Evolutionary conservation across 257 asterid species (phyloP).

Genomic region (Datura wrightii): DNA sequence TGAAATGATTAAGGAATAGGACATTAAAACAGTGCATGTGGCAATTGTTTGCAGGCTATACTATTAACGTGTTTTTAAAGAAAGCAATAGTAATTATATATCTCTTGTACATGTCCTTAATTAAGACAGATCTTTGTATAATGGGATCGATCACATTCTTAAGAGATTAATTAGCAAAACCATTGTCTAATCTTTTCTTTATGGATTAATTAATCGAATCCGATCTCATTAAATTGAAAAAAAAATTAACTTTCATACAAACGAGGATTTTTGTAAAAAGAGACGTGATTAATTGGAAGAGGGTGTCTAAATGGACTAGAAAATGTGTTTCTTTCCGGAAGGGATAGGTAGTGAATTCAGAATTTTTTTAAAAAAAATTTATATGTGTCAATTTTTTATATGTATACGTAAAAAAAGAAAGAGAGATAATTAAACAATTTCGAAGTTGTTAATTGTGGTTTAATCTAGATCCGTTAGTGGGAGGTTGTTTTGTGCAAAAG

Average conservation of each 20-base stretch:
- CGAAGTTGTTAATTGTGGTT: too few species aligned
- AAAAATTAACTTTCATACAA: not conserved
- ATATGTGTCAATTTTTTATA: too few species aligned
- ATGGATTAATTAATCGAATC: not conserved
- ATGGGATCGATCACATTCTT: conserved; percentile 25
- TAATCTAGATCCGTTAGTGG: too few species aligned
- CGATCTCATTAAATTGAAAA: not conserved
- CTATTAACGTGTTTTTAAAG: conserved; percentile 26
- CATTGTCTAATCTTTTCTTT: not conserved
- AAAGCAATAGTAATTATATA: not conserved
- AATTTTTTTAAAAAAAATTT: too few species aligned
- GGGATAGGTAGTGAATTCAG: not conserved
- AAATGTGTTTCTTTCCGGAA: not conserved
- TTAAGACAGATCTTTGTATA: conserved; percentile 25
- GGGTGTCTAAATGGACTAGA: not conserved
- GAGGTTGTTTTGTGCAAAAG: not conserved
- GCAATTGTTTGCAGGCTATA: conserved; percentile 2
- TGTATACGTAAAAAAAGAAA: too few species aligned
- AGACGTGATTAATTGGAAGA: conserved; percentile 30
- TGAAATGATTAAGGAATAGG: conserved; percentile 8
- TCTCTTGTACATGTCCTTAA: not conserved
- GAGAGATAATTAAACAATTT: too few species aligned
- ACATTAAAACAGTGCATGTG: conserved; percentile 25
- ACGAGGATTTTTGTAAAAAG: conserved; percentile 25
- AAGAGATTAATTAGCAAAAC: not conserved